These are phyloP conservation scores for Blastocystis sp. DNA, from an alignment of 352 stramenopile genomes.

Conservation along the genomic window DNA sequence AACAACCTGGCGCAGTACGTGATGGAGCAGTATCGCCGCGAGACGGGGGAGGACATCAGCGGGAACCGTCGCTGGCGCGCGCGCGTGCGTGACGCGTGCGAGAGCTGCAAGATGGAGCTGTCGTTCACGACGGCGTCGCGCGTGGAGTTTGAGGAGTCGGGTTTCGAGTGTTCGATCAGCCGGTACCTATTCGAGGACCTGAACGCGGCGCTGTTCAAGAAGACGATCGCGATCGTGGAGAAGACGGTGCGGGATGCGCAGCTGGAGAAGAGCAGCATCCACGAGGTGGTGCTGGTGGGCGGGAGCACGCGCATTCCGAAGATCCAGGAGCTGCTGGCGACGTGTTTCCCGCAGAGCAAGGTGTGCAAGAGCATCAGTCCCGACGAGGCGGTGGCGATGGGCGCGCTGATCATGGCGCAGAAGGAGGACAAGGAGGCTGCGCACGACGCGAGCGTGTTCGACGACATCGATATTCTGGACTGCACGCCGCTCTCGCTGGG, in stretches of 20 bases:
- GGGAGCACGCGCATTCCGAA: conserved; percentile 93
- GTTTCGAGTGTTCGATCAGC: conserved; percentile 75
- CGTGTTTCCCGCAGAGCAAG: conserved; percentile 89
- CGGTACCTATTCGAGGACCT: conserved; percentile 89
- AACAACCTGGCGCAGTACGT: conserved; percentile 81
- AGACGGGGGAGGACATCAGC: conserved; percentile 77
- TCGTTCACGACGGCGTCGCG: conserved; percentile 84
- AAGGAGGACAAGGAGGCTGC: background rate
- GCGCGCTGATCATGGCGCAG: conserved; percentile 64
- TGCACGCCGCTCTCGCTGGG: conserved; percentile 89
- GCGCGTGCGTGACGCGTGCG: conserved; percentile 81
- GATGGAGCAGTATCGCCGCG: conserved; percentile 72
- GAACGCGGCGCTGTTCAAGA: conserved; percentile 86
- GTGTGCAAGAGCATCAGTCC: conserved; percentile 90
- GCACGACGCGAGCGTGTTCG: background rate
- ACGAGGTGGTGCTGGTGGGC: conserved; percentile 89
- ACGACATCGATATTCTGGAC: conserved; percentile 89
- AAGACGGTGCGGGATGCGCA: conserved; percentile 81
- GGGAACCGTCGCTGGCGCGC: conserved; percentile 80
- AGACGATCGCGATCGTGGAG: conserved; percentile 71
- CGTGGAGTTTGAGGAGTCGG: conserved; percentile 84
- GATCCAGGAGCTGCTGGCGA: conserved; percentile 81
- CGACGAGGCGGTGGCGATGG: conserved; percentile 89
- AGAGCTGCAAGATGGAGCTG: conserved; percentile 85
- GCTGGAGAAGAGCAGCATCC: conserved; percentile 63